Evolutionary conservation across 306 rosid species (phyloP), one percentile per base, ranked within the genome.

Genomic region (Luffa aegyptiaca): DNA sequence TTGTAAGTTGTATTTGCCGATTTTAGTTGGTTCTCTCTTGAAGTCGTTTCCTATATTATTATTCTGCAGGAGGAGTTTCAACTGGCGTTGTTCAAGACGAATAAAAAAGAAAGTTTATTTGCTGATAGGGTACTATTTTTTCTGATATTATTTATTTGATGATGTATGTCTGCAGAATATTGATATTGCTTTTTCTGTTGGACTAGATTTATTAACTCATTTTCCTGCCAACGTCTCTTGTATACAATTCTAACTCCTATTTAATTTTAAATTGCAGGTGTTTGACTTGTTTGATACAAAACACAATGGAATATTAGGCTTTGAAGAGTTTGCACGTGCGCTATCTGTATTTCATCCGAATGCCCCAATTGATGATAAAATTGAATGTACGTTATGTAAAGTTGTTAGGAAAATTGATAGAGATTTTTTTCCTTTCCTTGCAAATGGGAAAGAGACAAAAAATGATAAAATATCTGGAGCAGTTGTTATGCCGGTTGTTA

Each of bases 321-420:
- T 95, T 77, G 99, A 95, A 86, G 99, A 93, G 92, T 95, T 95
- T 85, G 99, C 99, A 52, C 97, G 93, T 10, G 97, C 99, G 49
- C 89, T 95, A 77, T 95, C 99, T 0, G 97, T 95, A 55, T 95
- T 95, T 86, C 99, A 95, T 83, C 99, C 99, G 3, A 95, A 93
- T 80, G 99, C 99, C 83, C 99, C 97, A 0, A 88, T 91, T 63
- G 99, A 95, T 14, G 96, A 93, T 81, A 95, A 96, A 89, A 89
- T 96, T 66, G 99, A 90, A 79, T 96, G 98, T 96, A 96, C 39
- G 92, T 89, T 39, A 16, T 73, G 76, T 48, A 69, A 18, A 44
- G 59, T 13, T n/a, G 62, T 56, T 79, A 61, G 62, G 82, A 64
- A 63, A 39, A 5, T 78, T 14, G 35, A 35, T 45, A 46, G 31